Base-by-base conservation (phyloP, 2,329 filamentous ascomycete genomes). In the Beauveria medogensis region DNA sequence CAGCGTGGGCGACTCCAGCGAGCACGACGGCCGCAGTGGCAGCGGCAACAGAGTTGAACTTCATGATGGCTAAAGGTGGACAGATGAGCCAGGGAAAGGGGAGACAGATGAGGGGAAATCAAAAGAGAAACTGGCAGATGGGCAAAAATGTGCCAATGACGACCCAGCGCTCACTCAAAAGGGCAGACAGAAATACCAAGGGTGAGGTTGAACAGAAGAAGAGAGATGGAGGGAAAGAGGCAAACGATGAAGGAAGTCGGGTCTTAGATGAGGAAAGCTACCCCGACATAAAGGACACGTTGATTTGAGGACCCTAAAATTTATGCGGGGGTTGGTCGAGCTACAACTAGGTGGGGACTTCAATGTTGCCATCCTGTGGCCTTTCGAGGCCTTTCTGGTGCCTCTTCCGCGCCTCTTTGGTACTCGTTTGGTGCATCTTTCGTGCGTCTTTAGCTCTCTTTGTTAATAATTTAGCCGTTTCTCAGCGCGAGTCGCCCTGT, bases 41-140 rank as follows among this genome's bases (percentile, higher is more conserved):
- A 67, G 88, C 88, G 70, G 91, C 84, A 72, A 89, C 85, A 74
- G 89, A 81, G 78, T 89, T 88, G 78, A 96, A 86, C 85, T 89
- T 91, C 91, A 96, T 95, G 72, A 72, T 86, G 82, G 82, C 55
- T 24, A 60, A 20, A 26, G 34, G 18, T 47, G 46, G n/a, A 37
- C 46, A 52, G 16, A 41, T 40, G 20, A 56, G 52, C 41, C 41
- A 57, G 62, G 30, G 14, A 34, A 34, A 50, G 40, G 56, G 9
- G 54, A 52, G 48, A 40, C 30, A 55, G 59, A 54, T 37, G 60
- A 41, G 55, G 55, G 58, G 70, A 37, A 73, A 69, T 40, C 78
- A 67, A 66, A 22, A 41, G n/a, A 52, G 20, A 50, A 46, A 46
- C 40, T 60, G 28, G 20, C 46, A 62, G 56, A 28, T 48, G 41